phyloP scores from a whole-genome alignment of 495 filamentous ascomycete genomes.

The Neurospora hispaniola region DNA sequence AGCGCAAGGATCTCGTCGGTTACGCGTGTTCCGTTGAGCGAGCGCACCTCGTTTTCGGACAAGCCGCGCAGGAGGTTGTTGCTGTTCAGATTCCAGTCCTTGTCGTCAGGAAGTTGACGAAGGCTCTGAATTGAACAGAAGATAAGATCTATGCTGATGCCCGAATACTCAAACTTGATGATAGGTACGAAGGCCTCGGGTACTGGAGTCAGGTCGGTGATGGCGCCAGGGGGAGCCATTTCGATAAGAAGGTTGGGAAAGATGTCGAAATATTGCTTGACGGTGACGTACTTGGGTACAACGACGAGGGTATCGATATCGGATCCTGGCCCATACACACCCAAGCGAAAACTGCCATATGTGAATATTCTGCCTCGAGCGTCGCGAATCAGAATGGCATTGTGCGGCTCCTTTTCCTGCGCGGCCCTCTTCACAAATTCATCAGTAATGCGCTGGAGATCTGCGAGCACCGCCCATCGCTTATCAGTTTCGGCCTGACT shows the following conservation, averaged over 20 bases:
- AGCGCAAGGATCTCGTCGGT: constrained; percentile 82
- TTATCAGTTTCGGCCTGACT: constrained; percentile 65
- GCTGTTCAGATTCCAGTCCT: constrained; percentile 58
- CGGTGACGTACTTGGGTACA: constrained; percentile 73
- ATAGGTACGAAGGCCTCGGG: constrained; percentile 88
- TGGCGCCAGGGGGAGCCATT: constrained; percentile 62
- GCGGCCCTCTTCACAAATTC: constrained; percentile 78
- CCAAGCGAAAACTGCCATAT: constrained; percentile 87
- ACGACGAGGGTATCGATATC: constrained; percentile 96
- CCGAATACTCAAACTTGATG: constrained; percentile 85
- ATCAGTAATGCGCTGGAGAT: constrained; percentile 65
- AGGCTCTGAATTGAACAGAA: constrained; percentile 67
- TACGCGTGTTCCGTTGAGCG: constrained; percentile 86
- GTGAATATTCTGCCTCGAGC: constrained; percentile 87
- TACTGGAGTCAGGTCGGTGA: constrained; percentile 77
- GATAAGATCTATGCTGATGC: constrained; percentile 90
- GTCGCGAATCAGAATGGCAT: constrained; percentile 62
- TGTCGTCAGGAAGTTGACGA: constrained; percentile 57
- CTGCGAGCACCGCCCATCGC: constrained; percentile 45
- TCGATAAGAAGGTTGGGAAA: constrained; percentile 67
- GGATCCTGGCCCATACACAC: constrained; percentile 89
- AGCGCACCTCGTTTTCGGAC: constrained; percentile 75
- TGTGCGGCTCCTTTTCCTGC: constrained; percentile 57
- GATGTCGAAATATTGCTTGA: constrained; percentile 82
- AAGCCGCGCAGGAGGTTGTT: constrained; percentile 76